phyloP scores from a whole-genome alignment of 1,284 basidiomycete genomes.

The Boletus mariae region DNA sequence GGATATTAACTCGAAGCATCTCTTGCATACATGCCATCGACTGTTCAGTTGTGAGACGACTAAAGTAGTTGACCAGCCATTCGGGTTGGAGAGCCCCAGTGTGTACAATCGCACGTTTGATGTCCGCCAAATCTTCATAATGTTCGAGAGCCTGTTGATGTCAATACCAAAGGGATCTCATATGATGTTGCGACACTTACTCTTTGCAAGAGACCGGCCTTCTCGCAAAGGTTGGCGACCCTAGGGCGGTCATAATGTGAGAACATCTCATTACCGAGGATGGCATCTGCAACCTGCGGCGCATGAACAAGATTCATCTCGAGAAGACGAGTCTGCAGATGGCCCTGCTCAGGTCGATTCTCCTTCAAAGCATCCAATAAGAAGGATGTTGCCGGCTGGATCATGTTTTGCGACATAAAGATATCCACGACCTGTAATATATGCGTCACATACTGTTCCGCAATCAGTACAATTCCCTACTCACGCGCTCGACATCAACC shows the following conservation, averaged over 20 bases:
- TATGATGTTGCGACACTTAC: conserved; percentile 41
- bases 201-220: conserved; percentile 93
- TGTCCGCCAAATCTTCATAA: conserved; percentile 96
- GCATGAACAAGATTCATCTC: conserved; percentile 99
- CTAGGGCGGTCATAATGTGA: conserved; percentile 94
- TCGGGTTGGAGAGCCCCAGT: conserved; percentile 85
- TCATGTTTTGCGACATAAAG: conserved; percentile 99
- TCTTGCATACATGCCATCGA: conserved; percentile 95
- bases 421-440: conserved; percentile 82
- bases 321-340: conserved; percentile 92
- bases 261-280: conserved; percentile 99
- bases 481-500: conserved; percentile 89
- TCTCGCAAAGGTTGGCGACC: conserved; percentile 98
- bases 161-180: conserved; percentile 10
- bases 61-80: conserved; percentile 99
- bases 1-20: conserved; percentile 96
- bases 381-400: conserved; percentile 99
- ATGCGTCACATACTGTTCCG: conserved; percentile 6
- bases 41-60: conserved; percentile 96
- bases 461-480: conserved; percentile 22
- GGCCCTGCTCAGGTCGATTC: conserved; percentile 96
- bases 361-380: conserved; percentile 98
- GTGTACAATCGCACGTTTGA: conserved; percentile 98
- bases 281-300: conserved; percentile 98
- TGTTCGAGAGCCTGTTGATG: conserved; percentile 86